Evolutionary conservation across 805 yeast genomes (phyloP).

Genomic region (Kurtzmaniella fragi): DNA sequence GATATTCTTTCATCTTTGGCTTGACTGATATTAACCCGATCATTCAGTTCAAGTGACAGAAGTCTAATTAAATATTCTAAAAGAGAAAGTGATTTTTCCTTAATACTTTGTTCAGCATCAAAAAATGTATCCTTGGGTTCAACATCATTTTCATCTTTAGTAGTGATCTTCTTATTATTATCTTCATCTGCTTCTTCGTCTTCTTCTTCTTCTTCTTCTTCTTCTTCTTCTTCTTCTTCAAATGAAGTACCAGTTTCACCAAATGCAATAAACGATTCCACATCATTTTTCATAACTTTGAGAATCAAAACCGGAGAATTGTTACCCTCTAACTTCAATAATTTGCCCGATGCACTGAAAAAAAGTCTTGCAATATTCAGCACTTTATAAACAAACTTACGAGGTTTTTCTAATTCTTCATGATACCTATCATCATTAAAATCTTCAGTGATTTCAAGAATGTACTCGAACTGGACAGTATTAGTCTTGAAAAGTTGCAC

Average conservation of each 20-base stretch:
- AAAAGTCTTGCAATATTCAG: constrained; percentile 47
- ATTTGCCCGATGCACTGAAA: constrained; percentile 65
- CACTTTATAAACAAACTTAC: constrained; percentile 29
- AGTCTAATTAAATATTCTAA: constrained; percentile 62
- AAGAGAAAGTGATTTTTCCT: constrained; percentile 43
- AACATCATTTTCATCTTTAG: constrained; percentile 12
- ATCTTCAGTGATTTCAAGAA: constrained; percentile 46
- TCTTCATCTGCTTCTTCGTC: constrained; percentile 18
- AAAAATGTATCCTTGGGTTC: constrained; percentile 3
- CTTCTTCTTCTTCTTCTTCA: constrained; percentile 21
- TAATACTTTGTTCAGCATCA: constrained; percentile 5
- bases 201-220: constrained; percentile 17
- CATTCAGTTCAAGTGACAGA: constrained; percentile 55
- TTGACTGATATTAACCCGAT: constrained; percentile 46
- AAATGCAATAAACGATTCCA: constrained; percentile 48
- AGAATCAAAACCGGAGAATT: constrained; percentile 63
- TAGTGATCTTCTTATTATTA: constrained; percentile 7
- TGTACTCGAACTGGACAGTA: constrained; percentile 32
- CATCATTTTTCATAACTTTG: constrained; percentile 29
- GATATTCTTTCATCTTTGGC: constrained; percentile 65
- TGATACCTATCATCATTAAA: constrained; percentile 72
- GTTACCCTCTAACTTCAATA: constrained; percentile 58
- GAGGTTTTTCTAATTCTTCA: constrained; percentile 40
- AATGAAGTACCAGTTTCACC: constrained; percentile 29
- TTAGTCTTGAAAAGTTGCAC: constrained; percentile 28